Base-by-base conservation (phyloP, 169 alveolate genomes). In the Cystoisospora suis region DNA sequence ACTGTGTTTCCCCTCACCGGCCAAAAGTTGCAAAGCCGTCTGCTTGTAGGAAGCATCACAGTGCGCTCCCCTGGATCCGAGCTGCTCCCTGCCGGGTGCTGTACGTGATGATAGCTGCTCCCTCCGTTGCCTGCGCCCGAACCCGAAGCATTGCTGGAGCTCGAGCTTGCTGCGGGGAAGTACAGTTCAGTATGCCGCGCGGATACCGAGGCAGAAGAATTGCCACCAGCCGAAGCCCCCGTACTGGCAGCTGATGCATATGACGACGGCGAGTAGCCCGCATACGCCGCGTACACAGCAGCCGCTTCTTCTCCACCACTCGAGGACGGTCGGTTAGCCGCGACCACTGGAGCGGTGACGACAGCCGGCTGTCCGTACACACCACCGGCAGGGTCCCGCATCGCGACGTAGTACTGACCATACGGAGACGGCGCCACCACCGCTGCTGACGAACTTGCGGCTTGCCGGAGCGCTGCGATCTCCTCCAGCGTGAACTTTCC, bases 341-440 rank as follows among this genome's bases (percentile, higher is more conserved):
- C 40, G 7, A 65, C 77, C 45, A 65, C 44, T n/a, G 77, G n/a
- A n/a, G 77, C n/a, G 7, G 77, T 12, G 77, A 36, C 40, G 42
- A 6, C n/a, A n/a, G n/a, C n/a, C n/a, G n/a, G 38, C 36, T 6
- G 77, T 65, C 77, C 77, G 34, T 65, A 65, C 42, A 44, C 77
- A 36, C 42, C 77, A 44, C 77, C 77, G n/a, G n/a, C n/a, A n/a
- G n/a, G n/a, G 44, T 65, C 77, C 45, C 77, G 77, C 77, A 65
- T 44, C 9, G 77, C 77, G 36, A 65, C 77, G 77, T 65, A 65
- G 77, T 65, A 65, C 77, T 65, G 77, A 9, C 77, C 77, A n/a
- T 65, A 65, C n/a, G 77, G 77, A 36, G 77, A 65, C 44, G 34
- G 45, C 5, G 77, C 12, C 77, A 32, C 45, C 42, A 44, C 9